Base-by-base conservation (phyloP, 2,329 filamentous ascomycete genomes). In the Talaromyces sp. region DNA sequence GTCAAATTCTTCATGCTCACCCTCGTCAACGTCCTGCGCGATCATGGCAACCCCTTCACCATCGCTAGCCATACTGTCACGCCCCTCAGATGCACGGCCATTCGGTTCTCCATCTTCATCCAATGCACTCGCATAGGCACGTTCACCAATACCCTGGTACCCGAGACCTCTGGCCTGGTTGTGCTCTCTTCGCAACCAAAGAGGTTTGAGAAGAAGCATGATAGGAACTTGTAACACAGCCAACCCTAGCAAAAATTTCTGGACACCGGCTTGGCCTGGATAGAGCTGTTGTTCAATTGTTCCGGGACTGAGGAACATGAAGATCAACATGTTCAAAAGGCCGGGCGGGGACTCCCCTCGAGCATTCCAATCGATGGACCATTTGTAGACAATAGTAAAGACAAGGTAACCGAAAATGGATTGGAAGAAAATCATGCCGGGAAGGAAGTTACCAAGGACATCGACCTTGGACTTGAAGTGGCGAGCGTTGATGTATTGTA, bases 351-450 rank as follows among this genome's bases (percentile, higher is more conserved):
- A 83, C 68, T 83, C 75, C 44, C 82, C 86, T 46, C 83, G 83
- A 11, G 82, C 86, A 55, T 80, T 79, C 95, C 95, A 99, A 76
- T 99, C 88, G 40, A 96, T 84, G 9, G 85, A 89, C 95, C 96
- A 99, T 80, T 99, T 99, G 84, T 96, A 98, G 69, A 99, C 80
- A 72, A 99, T 97, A 71, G 91, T 92, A 72, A 97, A 82, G 55
- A 96, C 91, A 18, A 99, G 86, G 74, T 99, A 99, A 58, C 95
- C 95, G 68, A 99, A 99, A 74, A 99, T 99, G 67, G 92, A 88
- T 81, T 99, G 96, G 86, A 99, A 98, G 82, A 99, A 99, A 71
- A 99, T 92, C 93, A 99, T 96, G 59, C 95, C 93, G 6, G 95
- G 95, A 55, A 99, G 80, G 73, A 99, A 99, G 79, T 98, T 98